Evolutionary conservation across 2,329 filamentous ascomycete species (phyloP).

Genomic region (Fusarium coffeatum): DNA sequence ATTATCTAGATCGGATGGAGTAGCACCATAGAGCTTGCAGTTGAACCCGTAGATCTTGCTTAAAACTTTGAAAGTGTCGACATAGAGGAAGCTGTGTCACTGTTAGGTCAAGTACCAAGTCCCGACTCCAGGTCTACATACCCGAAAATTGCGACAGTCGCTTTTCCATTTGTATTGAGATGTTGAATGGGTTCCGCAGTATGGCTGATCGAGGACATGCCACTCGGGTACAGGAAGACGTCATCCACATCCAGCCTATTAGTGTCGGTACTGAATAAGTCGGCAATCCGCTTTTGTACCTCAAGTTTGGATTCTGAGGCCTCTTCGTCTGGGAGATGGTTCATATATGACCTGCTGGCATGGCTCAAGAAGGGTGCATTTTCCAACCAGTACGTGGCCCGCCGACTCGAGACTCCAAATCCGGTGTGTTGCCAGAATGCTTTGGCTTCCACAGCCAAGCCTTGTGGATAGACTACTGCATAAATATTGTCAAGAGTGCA

Average conservation of each 20-base stretch:
- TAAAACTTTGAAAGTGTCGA: constrained; percentile 49
- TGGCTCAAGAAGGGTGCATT: constrained; percentile 37
- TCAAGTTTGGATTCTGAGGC: constrained; percentile 13
- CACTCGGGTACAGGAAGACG: constrained; percentile 62
- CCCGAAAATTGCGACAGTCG: constrained; percentile 46
- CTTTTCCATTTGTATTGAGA: background rate
- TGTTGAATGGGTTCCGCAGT: constrained; percentile 29
- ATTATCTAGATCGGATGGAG: constrained; percentile 54
- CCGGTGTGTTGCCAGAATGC: constrained; percentile 49
- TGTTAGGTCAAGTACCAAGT: background rate
- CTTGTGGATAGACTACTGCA: constrained; percentile 25
- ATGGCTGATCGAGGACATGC: constrained; percentile 62
- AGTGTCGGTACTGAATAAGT: constrained; percentile 32
- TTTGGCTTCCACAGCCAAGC: constrained; percentile 39
- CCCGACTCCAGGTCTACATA: constrained; percentile 2
- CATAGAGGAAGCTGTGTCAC: constrained; percentile 44
- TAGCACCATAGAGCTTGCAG: constrained; percentile 59
- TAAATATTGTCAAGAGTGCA: constrained; percentile 23
- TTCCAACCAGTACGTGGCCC: constrained; percentile 43
- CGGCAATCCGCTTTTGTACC: constrained; percentile 36
- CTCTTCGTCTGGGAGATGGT: constrained; percentile 4
- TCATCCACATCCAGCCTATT: constrained; percentile 46
- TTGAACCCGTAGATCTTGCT: constrained; percentile 44
- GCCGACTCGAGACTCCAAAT: constrained; percentile 47
- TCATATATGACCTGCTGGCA: background rate